Percentiles rank a stretch among this genome's conserved stretches.
These are phyloP conservation scores for Schizonepeta tenuifolia DNA, from an alignment of 257 asterid genomes.

Conservation along the genomic window DNA sequence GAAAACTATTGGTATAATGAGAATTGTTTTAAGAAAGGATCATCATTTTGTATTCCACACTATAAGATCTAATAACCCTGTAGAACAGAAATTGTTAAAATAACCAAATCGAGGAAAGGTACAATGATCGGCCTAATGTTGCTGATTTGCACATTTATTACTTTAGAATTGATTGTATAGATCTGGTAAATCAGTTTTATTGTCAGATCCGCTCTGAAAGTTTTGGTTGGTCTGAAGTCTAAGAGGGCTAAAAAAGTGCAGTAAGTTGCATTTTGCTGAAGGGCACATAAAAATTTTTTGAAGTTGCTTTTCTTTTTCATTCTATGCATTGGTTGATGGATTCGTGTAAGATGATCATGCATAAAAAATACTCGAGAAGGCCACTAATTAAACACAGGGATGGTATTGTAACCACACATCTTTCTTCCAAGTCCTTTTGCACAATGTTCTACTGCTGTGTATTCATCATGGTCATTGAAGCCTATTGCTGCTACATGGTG, in stretches of 20 bases:
- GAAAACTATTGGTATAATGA: neutral
- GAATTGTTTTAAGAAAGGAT: constrained; percentile 4
- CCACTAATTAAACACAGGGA: neutral
- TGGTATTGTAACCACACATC: no score
- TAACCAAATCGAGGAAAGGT: neutral
- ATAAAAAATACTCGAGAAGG: neutral
- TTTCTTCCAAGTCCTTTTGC: no score
- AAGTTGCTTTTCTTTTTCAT: neutral
- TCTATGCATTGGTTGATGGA: neutral
- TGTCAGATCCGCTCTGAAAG: constrained; percentile 1
- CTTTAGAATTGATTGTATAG: constrained; percentile 4
- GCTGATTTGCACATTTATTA: neutral
- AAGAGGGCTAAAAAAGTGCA: constrained; percentile 21
- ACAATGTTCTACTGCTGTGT: no score
- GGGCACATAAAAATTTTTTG: neutral
- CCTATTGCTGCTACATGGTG: no score
- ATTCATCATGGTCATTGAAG: no score
- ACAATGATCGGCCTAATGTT: neutral
- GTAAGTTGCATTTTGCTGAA: constrained; percentile 8
- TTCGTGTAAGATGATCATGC: neutral
- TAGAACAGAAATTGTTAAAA: constrained; percentile 2
- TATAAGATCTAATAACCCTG: neutral
- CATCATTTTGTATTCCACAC: neutral
- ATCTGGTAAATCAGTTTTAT: constrained; percentile 1
- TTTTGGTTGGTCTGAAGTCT: constrained; percentile 12